These are phyloP conservation scores for Drosera spatulata DNA, from an alignment of 179 eudicot genomes.

Conservation along the genomic window DNA sequence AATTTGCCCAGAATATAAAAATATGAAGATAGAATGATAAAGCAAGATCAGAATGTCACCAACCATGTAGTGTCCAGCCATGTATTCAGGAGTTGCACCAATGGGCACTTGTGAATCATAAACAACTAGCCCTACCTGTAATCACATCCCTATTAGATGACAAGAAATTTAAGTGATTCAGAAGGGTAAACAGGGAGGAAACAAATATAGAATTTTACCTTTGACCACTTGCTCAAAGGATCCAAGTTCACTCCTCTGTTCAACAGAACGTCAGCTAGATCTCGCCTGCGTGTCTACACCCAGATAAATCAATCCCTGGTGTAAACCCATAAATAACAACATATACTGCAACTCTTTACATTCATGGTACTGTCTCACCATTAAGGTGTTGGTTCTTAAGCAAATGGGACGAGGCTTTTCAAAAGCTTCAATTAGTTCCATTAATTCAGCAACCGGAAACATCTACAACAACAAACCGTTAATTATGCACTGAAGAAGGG, in stretches of 20 bases:
- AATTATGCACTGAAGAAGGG: too few relatives aligned
- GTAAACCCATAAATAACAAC: too few relatives aligned
- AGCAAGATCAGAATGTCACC: slow-evolving; percentile 1
- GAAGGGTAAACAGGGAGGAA: too few relatives aligned
- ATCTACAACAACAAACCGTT: slow-evolving; percentile 27
- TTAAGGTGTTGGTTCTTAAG: slow-evolving; percentile 78
- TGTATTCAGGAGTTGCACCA: slow-evolving; percentile 94
- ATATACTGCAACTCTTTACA: background rate
- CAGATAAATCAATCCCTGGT: background rate
- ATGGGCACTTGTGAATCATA: slow-evolving; percentile 96
- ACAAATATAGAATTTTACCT: slow-evolving; percentile 24
- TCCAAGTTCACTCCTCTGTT: slow-evolving; percentile 94
- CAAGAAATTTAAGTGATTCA: too few relatives aligned
- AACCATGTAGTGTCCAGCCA: slow-evolving; percentile 99
- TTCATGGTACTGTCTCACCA: slow-evolving; percentile 29
- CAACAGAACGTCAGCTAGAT: slow-evolving; percentile 78
- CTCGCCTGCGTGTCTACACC: slow-evolving; percentile 73
- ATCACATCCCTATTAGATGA: too few relatives aligned
- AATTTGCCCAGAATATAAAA: too few relatives aligned
- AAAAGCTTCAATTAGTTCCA: slow-evolving; percentile 88
- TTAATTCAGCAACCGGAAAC: slow-evolving; percentile 72
- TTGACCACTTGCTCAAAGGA: slow-evolving; percentile 91
- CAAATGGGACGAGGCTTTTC: slow-evolving; percentile 84
- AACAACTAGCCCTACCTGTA: slow-evolving; percentile 81
- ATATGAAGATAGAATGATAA: too few relatives aligned